Conservation (phyloP, 1,284 basidiomycete species). For the Cutaneotrichosporon cutaneum region DNA sequence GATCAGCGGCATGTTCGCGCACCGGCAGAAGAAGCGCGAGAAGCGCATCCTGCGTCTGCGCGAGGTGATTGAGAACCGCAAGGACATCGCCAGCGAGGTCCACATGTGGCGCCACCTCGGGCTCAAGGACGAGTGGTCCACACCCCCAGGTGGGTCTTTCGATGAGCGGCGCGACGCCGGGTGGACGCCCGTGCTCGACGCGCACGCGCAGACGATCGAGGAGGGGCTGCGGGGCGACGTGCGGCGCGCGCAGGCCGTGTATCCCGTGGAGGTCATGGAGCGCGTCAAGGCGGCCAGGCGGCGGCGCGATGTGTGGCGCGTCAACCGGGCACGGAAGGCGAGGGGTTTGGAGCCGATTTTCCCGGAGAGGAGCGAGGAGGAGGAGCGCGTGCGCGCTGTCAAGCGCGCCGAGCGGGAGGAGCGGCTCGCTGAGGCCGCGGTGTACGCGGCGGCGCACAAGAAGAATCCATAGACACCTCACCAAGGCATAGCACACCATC, state of each 20-base stretch:
- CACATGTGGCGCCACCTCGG: constrained; percentile 49
- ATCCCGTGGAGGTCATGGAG: neutral
- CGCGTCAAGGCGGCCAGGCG: neutral
- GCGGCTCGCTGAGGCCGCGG: no score
- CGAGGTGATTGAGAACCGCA: constrained; percentile 48
- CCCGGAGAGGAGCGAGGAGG: neutral
- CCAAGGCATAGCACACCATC: neutral
- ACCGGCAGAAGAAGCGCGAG: constrained; percentile 58
- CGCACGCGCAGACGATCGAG: neutral
- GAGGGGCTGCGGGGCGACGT: neutral
- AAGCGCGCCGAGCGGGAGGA: neutral
- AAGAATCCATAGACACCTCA: neutral
- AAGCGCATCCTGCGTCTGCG: constrained; percentile 20
- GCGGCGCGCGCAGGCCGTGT: constrained; percentile 1
- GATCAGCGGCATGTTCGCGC: constrained; percentile 67
- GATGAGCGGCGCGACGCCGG: neutral
- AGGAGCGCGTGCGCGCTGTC: neutral
- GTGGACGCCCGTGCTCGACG: neutral
- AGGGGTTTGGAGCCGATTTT: neutral
- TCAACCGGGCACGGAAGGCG: constrained; percentile 3
- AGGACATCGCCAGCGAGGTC: constrained; percentile 60
- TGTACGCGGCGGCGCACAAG: no score
- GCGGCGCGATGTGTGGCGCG: constrained; percentile 1
- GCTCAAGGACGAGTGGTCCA: neutral
- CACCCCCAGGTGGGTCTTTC: neutral